Conservation (phyloP, 202 grass and related monocot species). For the Brachypodium distachyon region DNA sequence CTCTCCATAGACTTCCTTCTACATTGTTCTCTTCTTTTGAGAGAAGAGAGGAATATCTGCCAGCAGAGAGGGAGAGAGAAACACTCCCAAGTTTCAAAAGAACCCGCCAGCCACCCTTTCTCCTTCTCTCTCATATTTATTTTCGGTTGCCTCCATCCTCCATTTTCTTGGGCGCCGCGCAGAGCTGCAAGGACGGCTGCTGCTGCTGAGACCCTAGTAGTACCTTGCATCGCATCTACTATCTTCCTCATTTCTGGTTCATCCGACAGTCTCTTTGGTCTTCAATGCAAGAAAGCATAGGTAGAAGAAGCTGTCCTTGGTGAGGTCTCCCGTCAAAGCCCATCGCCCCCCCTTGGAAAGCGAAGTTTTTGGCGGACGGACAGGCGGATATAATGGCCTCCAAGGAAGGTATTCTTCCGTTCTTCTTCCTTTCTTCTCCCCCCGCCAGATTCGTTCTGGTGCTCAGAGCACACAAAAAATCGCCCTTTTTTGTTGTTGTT, state of each 20-base stretch:
- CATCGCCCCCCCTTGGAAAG: slow-evolving; percentile 31
- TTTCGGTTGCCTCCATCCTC: slow-evolving; percentile 13
- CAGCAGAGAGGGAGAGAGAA: slow-evolving; percentile 43
- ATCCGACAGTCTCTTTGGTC: neutral
- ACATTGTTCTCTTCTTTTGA: slow-evolving; percentile 52
- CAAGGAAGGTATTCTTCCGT: slow-evolving; percentile 71
- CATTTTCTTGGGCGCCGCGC: slow-evolving; percentile 28
- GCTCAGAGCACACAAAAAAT: slow-evolving; percentile 3
- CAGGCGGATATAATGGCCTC: slow-evolving; percentile 55
- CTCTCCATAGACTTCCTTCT: neutral
- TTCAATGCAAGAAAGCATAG: slow-evolving; percentile 46
- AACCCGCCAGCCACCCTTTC: slow-evolving; percentile 32
- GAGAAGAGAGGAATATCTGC: slow-evolving; percentile 48
- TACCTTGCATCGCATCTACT: no score
- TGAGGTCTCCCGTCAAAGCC: slow-evolving; percentile 19
- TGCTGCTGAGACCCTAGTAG: no score
- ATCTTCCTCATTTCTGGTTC: neutral
- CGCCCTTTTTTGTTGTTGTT: slow-evolving; percentile 3
- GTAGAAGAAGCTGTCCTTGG: neutral
- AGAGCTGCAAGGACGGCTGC: slow-evolving; percentile 14
- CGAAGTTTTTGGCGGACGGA: neutral
- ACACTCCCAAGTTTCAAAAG: slow-evolving; percentile 45
- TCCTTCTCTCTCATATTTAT: slow-evolving; percentile 28
- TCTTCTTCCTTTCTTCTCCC: neutral
- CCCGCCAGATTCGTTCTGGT: slow-evolving; percentile 5